Base-by-base conservation (phyloP, 305 asterid genomes). In the Fraxinus sp. region DNA sequence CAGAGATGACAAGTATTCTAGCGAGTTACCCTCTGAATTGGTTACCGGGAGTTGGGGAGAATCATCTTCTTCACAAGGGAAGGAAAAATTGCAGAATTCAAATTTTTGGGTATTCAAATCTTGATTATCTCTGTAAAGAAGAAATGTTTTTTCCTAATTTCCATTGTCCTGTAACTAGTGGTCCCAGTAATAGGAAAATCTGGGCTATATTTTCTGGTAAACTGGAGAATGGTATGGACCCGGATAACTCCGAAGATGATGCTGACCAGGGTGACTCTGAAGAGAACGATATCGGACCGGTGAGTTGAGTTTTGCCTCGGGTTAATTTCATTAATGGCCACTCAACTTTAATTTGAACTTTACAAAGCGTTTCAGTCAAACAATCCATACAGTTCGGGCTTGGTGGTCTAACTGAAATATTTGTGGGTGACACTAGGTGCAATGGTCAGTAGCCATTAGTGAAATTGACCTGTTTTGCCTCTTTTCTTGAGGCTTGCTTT, bases 1-100 rank as follows among this genome's bases (percentile, higher is more conserved):
- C 83, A 71, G 85, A 74, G 76, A 94, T 90, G 97, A 86, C 92
- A 77, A 89, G 90, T 86, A 89, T 91, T 82, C 83, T 91, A 55
- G 90, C 90, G 35, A 85, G 90, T 89, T 86, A 88, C 66, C 91
- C 89, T 83, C 90, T 91, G 44, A 78, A 89, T 37, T 82, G 88
- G 87, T 86, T 88, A 76, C 82, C 84, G 52, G 86, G 87, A 3
- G 86, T 86, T 7, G 87, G 87, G 39, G 90, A 88, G 37, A 46
- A 22, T 87, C 83, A 68, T 26, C 82, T 74, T 84, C 76, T 73
- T 79, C 81, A 52, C 18, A 90, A 86, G 83, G 84, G 79, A 83
- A 80, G 14, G 49, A 41, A 83, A 83, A 84, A 85, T 84, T 78
- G 83, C 87, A 84, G 84, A 85, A 66, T 62, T 77, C 87, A 84